Base-by-base conservation (phyloP, 164 flowering plant genomes). In the Aristolochia californica region DNA sequence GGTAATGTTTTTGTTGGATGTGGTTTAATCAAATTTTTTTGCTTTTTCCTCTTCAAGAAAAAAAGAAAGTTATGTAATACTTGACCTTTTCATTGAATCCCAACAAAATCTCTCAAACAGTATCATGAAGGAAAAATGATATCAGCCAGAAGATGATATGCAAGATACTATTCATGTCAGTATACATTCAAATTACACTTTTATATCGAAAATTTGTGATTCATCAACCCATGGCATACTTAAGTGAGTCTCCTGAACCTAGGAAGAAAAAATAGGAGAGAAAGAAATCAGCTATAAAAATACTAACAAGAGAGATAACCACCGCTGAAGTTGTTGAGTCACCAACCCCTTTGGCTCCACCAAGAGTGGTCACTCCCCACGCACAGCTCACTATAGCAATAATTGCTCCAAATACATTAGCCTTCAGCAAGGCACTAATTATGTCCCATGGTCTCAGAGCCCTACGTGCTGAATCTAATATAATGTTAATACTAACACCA, bases 281-380 rank as follows among this genome's bases (percentile, higher is more conserved):
- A 23, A 70, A 78, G 65, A 91, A 88, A 72, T 91, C 98, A 0
- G 96, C 96, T 55, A 88, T 68, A 51, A 91, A 91, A 47, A 88
- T 88, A 38, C 95, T 84, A 57, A 91, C 96, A 38, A 88, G 88
- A 21, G 96, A 91, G 55, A 89, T 73, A 34, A 93, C 98, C 51
- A 87, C 95, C 13, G 97, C 95, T 0, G 95, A 87, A 57, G 98
- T 88, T 17, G 95, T 88, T 0, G 97, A 85, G 63, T 88, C 95
- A 14, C 98, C 97, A 44, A 87, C 97, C 30, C 98, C 98, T 62
- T 91, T 87, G 50, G 95, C 98, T 56, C 97, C 97, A 50, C 96
- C 97, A 53, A 76, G 66, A 21, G 97, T 91, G 0, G 95, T 91
- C 55, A 87, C 79, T 26, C 97, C 98, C 97, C 98, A 88, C 0